Conservation (phyloP, 768 basidiomycete genomes). For the Royoungia palumana region DNA sequence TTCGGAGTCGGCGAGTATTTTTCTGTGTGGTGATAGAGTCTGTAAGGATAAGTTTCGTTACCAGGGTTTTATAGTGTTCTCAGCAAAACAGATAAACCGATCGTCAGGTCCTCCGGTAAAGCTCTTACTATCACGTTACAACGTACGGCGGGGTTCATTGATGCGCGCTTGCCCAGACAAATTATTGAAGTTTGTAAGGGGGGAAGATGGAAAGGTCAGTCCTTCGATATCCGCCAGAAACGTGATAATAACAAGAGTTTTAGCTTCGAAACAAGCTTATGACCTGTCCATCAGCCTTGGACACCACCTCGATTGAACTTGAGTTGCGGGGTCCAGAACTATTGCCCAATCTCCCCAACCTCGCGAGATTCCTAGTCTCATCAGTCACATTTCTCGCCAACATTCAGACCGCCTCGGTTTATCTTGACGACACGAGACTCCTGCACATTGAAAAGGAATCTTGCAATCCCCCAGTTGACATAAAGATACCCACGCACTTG, state of each 20-base stretch:
- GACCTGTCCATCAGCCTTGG: background rate
- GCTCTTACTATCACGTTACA: background rate
- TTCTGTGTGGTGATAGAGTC: background rate
- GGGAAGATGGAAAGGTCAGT: conserved; percentile 9
- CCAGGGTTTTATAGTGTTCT: conserved; percentile 18
- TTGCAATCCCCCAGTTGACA: background rate
- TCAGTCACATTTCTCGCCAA: conserved; percentile 7
- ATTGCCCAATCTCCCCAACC: conserved; percentile 2
- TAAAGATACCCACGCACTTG: conserved; percentile 3
- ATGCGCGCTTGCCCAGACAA: conserved; percentile 2
- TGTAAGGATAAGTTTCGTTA: background rate
- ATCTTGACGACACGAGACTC: background rate
- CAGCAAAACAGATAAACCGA: conserved; percentile 15
- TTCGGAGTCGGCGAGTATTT: conserved; percentile 14
- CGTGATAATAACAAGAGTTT: background rate
- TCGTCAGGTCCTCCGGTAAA: conserved; percentile 12
- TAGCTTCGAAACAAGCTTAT: conserved; percentile 1
- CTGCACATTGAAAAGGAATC: conserved; percentile 1
- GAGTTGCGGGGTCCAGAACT: conserved; percentile 5
- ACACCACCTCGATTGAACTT: conserved; percentile 12
- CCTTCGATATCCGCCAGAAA: background rate
- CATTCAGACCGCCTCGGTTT: conserved; percentile 2
- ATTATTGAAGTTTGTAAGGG: conserved; percentile 11
- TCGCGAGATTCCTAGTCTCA: conserved; percentile 12
- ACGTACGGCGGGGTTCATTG: background rate